Conservation (phyloP, 2,329 filamentous ascomycete genomes). For the Aspergillus hiratsukae region DNA sequence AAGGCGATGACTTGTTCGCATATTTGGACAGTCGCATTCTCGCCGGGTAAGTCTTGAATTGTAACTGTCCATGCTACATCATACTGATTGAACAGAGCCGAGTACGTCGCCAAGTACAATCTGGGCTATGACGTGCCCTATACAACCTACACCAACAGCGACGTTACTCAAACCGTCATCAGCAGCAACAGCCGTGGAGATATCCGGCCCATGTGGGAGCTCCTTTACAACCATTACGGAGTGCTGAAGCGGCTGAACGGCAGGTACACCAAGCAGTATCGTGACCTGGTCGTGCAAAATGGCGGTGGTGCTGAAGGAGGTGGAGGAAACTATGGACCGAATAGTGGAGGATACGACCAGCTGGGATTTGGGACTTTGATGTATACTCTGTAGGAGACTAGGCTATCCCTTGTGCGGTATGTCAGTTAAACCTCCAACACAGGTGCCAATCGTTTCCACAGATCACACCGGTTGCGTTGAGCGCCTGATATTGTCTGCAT, state of each 20-base stretch:
- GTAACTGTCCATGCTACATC: too few species aligned
- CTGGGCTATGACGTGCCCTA: conserved; percentile 42
- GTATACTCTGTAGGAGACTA: conserved; percentile 14
- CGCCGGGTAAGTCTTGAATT: conserved; percentile 23
- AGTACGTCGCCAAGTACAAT: conserved; percentile 39
- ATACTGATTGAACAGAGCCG: conserved; percentile 2
- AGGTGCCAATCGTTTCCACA: background rate
- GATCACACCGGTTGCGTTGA: background rate
- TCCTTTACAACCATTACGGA: conserved; percentile 40
- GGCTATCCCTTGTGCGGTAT: background rate
- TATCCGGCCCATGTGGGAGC: conserved; percentile 38
- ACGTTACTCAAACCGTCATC: conserved; percentile 35
- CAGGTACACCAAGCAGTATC: conserved; percentile 35
- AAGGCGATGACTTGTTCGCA: conserved; percentile 40
- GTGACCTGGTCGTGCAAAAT: conserved; percentile 33
- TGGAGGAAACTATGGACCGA: conserved; percentile 42
- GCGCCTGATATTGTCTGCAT: conserved; percentile 4
- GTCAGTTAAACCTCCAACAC: conserved; percentile 1
- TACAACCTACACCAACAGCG: conserved; percentile 35
- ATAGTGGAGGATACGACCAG: conserved; percentile 41
- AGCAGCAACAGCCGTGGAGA: conserved; percentile 26
- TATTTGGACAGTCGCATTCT: conserved; percentile 33
- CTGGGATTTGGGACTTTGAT: conserved; percentile 34
- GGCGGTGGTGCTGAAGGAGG: conserved; percentile 41
- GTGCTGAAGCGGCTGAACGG: conserved; percentile 36